Percentiles rank a stretch among this genome's conserved stretches.
These are phyloP conservation scores for Syncephalis fuscata DNA, from an alignment of 371 early-diverging fungal genomes.

Conservation along the genomic window DNA sequence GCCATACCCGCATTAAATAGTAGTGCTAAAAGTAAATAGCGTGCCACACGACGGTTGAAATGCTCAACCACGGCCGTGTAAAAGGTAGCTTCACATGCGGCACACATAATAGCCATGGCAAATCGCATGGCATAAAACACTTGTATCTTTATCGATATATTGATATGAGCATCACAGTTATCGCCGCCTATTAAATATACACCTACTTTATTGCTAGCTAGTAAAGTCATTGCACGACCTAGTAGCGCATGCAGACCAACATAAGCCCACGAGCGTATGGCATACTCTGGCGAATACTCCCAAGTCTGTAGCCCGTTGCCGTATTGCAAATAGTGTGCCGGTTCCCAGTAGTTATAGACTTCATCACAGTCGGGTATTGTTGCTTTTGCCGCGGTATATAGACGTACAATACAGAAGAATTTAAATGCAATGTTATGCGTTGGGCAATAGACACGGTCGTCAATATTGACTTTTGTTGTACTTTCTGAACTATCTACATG, in stretches of 20 bases:
- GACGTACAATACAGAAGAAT: background rate
- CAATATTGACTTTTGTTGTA: no score
- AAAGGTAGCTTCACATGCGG: constrained; percentile 56
- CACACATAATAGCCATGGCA: constrained; percentile 35
- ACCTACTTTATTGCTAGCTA: constrained; percentile 26
- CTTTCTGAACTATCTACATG: no score
- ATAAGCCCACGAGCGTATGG: constrained; percentile 80
- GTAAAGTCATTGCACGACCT: constrained; percentile 19
- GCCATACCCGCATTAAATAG: constrained; percentile 73
- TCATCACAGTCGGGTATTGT: constrained; percentile 73
- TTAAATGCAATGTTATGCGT: background rate
- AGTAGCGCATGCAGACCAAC: constrained; percentile 38
- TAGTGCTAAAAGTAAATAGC: constrained; percentile 40
- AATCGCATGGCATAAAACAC: constrained; percentile 59
- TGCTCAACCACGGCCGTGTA: constrained; percentile 41
- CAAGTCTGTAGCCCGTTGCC: constrained; percentile 87
- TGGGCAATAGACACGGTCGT: background rate
- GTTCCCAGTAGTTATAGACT: constrained; percentile 94
- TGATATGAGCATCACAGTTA: background rate
- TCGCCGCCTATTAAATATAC: background rate
- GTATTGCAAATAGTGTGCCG: constrained; percentile 69
- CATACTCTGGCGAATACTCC: constrained; percentile 85
- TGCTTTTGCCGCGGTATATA: background rate
- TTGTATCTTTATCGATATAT: constrained; percentile 30
- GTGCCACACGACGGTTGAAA: constrained; percentile 46